Conservation (phyloP, 1,284 basidiomycete species). For the Ceratobasidium theobromae region DNA sequence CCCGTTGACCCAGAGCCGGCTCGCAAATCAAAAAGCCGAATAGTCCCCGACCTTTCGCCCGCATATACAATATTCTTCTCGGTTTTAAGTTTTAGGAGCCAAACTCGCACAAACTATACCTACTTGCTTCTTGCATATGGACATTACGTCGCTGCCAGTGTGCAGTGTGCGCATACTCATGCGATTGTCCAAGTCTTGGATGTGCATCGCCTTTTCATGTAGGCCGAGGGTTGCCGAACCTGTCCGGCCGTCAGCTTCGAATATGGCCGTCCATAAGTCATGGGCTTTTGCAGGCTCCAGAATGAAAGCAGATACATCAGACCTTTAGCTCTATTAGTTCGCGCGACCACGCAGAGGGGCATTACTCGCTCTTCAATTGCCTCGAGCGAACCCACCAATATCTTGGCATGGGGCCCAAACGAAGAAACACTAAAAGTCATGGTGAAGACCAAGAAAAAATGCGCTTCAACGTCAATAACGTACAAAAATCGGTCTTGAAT, state of each 20-base stretch:
- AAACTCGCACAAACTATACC: background rate
- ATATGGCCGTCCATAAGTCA: slow-evolving; percentile 24
- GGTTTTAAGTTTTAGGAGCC: background rate
- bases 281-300: slow-evolving; percentile 26
- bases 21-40: slow-evolving; percentile 26
- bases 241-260: slow-evolving; percentile 19
- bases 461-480: background rate
- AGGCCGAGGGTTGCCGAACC: slow-evolving; percentile 24
- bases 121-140: slow-evolving; percentile 25
- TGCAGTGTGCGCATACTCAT: slow-evolving; percentile 22
- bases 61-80: slow-evolving; percentile 14
- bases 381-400: slow-evolving; percentile 22
- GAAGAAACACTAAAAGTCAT: slow-evolving; percentile 1
- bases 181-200: slow-evolving; percentile 25
- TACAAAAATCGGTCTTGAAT: slow-evolving; percentile 27
- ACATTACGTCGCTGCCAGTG: slow-evolving; percentile 26
- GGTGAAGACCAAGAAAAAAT: background rate
- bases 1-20: slow-evolving; percentile 15
- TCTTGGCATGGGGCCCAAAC: slow-evolving; percentile 26
- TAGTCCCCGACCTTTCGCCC: slow-evolving; percentile 19
- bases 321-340: background rate
- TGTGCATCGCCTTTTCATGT: slow-evolving; percentile 18
- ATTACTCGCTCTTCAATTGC: slow-evolving; percentile 9
- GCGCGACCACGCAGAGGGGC: background rate
- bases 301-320: slow-evolving; percentile 24